Evolutionary conservation across 192 early-diverging fungal genomes (phyloP), one percentile per base, ranked within the genome.

Genomic region (Backusella macrospora): DNA sequence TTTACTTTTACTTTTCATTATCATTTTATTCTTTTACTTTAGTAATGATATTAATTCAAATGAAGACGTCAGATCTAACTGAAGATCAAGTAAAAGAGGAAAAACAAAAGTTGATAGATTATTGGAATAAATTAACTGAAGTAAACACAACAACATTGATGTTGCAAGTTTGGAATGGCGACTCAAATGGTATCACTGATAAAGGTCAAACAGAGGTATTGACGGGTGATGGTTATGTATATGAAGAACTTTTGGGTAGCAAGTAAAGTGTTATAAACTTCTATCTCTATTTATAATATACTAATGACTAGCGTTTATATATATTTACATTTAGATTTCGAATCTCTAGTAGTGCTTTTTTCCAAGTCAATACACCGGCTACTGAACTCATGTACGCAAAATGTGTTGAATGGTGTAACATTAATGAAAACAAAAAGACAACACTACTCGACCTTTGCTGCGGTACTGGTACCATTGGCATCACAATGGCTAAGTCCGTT

Each of bases 391-490:
- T 95, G 49, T 95, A 93, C 74, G 44, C 73, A 68, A 68, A 77
- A 67, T 78, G 76, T 45, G 68, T 70, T 34, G 78, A 81, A n/a
- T 80, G 76, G 74, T 77, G 75, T 63, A 65, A 73, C 13, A 62
- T 75, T 34, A 62, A 72, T 42, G n/a, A 59, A 5, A 46, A 15
- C 14, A 76, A 76, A 49, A 75, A 74, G 16, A 68, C 85, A 6
- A 80, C 89, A 21, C 70, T 90, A 5, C 75, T 94, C n/a, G 92
- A 95, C 76, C 73, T 95, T 21, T 95, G 93, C 82, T 95, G 93
- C 79, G 93, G 93, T 10, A 94, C 91, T 13, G 93, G 93, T 47
- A 93, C 92, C 14, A 95, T 95, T 72, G 93, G 93, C 9, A 83
- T 95, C 46, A 85, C 86, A 5, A 86, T 95, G 86, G 88, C 91